Conservation (phyloP, 768 basidiomycete genomes). For the Mycena filopes region DNA sequence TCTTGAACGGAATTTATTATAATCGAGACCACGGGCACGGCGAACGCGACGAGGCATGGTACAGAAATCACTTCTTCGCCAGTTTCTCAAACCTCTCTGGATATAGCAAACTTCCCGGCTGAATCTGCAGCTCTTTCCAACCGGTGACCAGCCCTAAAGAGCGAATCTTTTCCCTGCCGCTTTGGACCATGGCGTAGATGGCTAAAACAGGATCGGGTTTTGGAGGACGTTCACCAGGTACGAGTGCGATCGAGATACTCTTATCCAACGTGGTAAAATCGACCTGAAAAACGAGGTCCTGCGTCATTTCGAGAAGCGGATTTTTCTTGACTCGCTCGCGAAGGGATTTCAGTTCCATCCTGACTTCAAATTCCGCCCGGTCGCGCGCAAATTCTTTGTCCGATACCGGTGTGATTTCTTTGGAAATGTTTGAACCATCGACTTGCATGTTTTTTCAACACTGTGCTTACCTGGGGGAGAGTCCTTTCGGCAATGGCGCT, state of each 20-base stretch:
- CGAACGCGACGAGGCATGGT: not conserved
- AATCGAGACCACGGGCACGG: too few species aligned
- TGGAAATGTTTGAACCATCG: not conserved
- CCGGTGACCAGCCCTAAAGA: slow-evolving; percentile 12
- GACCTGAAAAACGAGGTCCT: slow-evolving; percentile 20
- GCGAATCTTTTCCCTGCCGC: slow-evolving; percentile 6
- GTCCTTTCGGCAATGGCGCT: slow-evolving; percentile 14
- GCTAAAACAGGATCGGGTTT: slow-evolving; percentile 1
- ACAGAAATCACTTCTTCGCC: not conserved
- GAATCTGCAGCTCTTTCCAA: slow-evolving; percentile 12
- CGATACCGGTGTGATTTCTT: slow-evolving; percentile 23
- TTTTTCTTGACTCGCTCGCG: slow-evolving; percentile 20
- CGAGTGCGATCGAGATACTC: slow-evolving; percentile 21
- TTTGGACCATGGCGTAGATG: slow-evolving; percentile 26
- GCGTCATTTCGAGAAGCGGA: slow-evolving; percentile 9
- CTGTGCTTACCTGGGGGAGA: not conserved
- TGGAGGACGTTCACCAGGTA: not conserved
- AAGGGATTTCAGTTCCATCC: slow-evolving; percentile 10
- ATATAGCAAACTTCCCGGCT: not conserved
- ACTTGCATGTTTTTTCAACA: too few species aligned
- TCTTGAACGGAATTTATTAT: too few species aligned
- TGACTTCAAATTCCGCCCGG: slow-evolving; percentile 15
- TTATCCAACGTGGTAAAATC: slow-evolving; percentile 23
- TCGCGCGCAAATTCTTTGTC: slow-evolving; percentile 25
- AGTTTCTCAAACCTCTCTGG: slow-evolving; percentile 4